Percentiles rank a stretch among this genome's conserved stretches.
Conservation (phyloP, 768 basidiomycete species). For the Cystoderma amianthinum region DNA sequence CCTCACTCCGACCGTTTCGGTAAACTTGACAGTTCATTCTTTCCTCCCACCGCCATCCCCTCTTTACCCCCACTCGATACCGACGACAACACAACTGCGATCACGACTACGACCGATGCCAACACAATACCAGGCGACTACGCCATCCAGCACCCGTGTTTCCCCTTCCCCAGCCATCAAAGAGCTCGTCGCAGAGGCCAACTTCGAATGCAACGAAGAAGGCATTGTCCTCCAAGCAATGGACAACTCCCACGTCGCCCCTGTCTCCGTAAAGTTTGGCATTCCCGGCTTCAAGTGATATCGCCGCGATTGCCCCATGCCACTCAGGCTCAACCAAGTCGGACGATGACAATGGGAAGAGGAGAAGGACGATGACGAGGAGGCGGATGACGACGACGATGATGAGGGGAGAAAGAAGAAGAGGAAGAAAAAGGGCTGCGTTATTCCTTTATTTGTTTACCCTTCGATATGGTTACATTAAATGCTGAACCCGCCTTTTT, state of each 20-base stretch:
- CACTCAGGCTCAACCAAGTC: conserved; percentile 82
- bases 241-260: conserved; percentile 99
- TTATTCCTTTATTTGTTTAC: background rate
- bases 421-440: conserved; percentile 64
- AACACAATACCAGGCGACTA: too few species aligned
- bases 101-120: too few species aligned
- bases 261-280: conserved; percentile 82
- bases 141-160: too few species aligned
- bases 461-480: too few species aligned
- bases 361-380: conserved; percentile 43
- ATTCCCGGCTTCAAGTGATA: conserved; percentile 78
- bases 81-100: too few species aligned
- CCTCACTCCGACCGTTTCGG: too few species aligned
- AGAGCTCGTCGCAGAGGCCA: conserved; percentile 95
- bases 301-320: conserved; percentile 94
- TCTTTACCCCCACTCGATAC: too few species aligned
- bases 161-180: conserved; percentile 88
- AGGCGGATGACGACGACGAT: conserved; percentile 30
- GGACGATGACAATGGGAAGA: conserved; percentile 35
- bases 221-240: conserved; percentile 95
- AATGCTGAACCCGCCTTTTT: conserved; percentile 4
- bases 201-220: conserved; percentile 95
- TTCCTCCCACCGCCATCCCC: too few species aligned
- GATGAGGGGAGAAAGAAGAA: conserved; percentile 56
- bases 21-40: too few species aligned